Percentiles rank a stretch among this genome's conserved stretches.
Conservation (phyloP, 2,329 filamentous ascomycete genomes). For the Cordyceps fumosorosea region DNA sequence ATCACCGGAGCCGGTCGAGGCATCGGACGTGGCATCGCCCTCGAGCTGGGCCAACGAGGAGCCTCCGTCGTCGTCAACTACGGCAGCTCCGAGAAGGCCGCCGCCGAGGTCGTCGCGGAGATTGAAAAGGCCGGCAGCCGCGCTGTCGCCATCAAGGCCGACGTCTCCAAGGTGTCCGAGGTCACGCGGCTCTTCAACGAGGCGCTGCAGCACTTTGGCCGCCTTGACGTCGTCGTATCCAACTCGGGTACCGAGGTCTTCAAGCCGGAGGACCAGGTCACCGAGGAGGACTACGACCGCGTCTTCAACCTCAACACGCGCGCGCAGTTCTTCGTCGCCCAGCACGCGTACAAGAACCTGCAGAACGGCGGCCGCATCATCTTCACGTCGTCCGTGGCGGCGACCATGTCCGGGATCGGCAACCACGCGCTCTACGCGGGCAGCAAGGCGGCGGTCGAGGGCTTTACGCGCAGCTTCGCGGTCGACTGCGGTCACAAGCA, state of each 20-base stretch:
- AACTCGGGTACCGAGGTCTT: conserved; percentile 64
- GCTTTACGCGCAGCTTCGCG: conserved; percentile 64
- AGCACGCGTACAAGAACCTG: conserved; percentile 66
- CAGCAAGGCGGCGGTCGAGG: conserved; percentile 66
- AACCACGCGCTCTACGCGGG: conserved; percentile 63
- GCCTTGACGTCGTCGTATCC: conserved; percentile 65
- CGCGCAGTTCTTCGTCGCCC: conserved; percentile 72
- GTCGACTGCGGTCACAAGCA: conserved; percentile 63
- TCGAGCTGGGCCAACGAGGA: conserved; percentile 60
- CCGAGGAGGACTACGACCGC: conserved; percentile 63
- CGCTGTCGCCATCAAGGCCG: conserved; percentile 55
- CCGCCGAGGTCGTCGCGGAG: conserved; percentile 49
- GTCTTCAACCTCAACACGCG: conserved; percentile 66
- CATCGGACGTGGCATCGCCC: conserved; percentile 59
- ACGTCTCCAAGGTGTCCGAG: conserved; percentile 53
- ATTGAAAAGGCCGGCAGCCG: conserved; percentile 50
- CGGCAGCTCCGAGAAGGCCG: conserved; percentile 46
- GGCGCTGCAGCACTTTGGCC: conserved; percentile 59
- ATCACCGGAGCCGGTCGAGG: conserved; percentile 61
- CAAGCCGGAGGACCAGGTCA: conserved; percentile 58
- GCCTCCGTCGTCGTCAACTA: conserved; percentile 64
- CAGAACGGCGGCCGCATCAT: conserved; percentile 64
- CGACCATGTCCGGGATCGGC: conserved; percentile 43
- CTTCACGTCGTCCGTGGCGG: conserved; percentile 64
- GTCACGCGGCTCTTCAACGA: conserved; percentile 59